Evolutionary conservation across 129 eudicot species (phyloP).

Genomic region (Dittrichia graveolens): DNA sequence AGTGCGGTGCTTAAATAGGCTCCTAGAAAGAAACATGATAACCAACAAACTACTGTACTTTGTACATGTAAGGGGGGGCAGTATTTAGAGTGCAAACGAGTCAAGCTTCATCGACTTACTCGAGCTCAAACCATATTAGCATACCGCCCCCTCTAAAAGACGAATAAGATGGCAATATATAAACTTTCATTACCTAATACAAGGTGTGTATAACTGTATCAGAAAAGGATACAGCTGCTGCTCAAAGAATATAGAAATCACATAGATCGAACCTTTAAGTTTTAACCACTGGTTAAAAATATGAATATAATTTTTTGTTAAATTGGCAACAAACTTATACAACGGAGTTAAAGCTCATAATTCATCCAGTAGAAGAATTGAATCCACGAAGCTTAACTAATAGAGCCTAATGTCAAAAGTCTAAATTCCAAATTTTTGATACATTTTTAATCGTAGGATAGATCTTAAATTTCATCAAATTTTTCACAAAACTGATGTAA

Average conservation of each 20-base stretch:
- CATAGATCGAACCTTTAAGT: constrained; percentile 5
- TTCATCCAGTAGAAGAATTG: constrained; percentile 10
- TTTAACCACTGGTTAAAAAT: background rate
- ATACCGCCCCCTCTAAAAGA: background rate
- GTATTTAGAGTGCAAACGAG: too few relatives aligned
- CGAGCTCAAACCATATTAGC: too few relatives aligned
- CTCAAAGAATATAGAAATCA: constrained; percentile 5
- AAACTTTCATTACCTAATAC: background rate
- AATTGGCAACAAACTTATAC: background rate
- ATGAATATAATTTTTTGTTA: background rate
- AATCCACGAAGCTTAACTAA: background rate
- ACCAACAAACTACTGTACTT: too few relatives aligned
- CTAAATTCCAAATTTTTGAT: background rate
- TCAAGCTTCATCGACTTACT: too few relatives aligned
- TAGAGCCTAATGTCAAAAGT: background rate
- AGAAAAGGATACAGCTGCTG: constrained; percentile 2
- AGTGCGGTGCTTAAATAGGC: background rate
- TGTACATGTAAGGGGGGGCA: too few relatives aligned
- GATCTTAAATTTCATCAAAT: background rate
- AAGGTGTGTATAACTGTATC: constrained; percentile 17
- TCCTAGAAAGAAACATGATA: background rate
- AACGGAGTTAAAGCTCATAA: constrained; percentile 5
- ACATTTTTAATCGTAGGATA: background rate
- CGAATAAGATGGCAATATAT: background rate
- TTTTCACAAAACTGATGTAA: background rate